Evolutionary conservation across 352 stramenopile genomes (phyloP), one percentile per base, ranked within the genome.

Genomic region (Globisporangium megalacanthum): DNA sequence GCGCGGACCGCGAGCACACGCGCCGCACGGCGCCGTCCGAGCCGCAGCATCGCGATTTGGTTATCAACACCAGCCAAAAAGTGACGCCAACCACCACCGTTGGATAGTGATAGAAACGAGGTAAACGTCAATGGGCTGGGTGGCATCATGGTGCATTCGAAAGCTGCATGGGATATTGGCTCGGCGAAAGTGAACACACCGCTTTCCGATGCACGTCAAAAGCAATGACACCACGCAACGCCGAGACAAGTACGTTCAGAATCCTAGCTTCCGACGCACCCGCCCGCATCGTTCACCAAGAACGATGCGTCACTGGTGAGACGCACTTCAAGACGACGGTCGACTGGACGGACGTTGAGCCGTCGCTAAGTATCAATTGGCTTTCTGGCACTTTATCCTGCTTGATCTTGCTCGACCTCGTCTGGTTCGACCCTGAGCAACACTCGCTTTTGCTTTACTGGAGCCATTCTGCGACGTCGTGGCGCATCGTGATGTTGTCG

Each of bases 311-410:
- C 36, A 85, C 71, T 8, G 73, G 61, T 29, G 73, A 75, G 4
- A 62, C 85, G 6, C 64, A 84, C 46, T 86, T 92, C 45, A 89
- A 75, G 35, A 77, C 78, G 4, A 76, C 71, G 17, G 75, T 67
- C 19, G 70, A 88, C 58, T 90, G 79, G 83, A 71, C 62, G 1
- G 90, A 78, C 51, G 60, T 72, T 0, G 70, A 84, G 15, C 68
- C 65, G 0, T 85, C 69, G 3, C 74, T 75, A 1, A 75, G 86
- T 46, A 90, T 89, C 49, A 52, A 44, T 89, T 35, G 83, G 79
- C 20, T 89, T 72, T 31, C 56, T 77, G 54, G 83, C 88, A 48
- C 35, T 29, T 17, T 14, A 22, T 14, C 3, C 44, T 20, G 44
- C 44, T 29, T 29, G 25, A 4, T 29, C 25, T 29, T 29, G 25